phyloP scores from a whole-genome alignment of 192 early-diverging fungal genomes.

The Mortierella alpina region DNA sequence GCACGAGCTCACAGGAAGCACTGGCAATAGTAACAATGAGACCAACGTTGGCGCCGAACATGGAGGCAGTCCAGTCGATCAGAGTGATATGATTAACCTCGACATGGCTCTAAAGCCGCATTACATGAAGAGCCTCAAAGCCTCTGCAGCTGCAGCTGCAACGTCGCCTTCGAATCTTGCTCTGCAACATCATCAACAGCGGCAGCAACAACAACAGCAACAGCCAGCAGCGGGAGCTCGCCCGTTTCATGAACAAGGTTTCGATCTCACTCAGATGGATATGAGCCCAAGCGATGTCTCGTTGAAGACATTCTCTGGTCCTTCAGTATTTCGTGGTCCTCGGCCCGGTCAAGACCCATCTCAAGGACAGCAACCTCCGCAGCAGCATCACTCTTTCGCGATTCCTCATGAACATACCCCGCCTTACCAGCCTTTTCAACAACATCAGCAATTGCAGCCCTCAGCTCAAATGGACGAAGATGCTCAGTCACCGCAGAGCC shows the following conservation, averaged over 20 bases:
- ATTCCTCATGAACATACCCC: slow-evolving; percentile 8
- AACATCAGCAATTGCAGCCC: background rate
- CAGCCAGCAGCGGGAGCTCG: slow-evolving; percentile 7
- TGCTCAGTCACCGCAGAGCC: slow-evolving; percentile 1
- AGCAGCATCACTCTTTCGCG: slow-evolving; percentile 7
- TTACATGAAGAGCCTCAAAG: slow-evolving; percentile 36
- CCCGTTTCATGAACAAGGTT: slow-evolving; percentile 12
- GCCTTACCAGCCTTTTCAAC: background rate
- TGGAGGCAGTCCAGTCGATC: slow-evolving; percentile 2
- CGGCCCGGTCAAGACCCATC: slow-evolving; percentile 8
- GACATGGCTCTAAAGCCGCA: slow-evolving; percentile 34
- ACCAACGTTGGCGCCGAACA: slow-evolving; percentile 1
- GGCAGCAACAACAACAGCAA: slow-evolving; percentile 15
- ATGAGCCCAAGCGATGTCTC: slow-evolving; percentile 9
- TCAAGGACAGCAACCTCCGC: slow-evolving; percentile 15
- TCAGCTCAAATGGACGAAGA: slow-evolving; percentile 16
- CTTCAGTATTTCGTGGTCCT: slow-evolving; percentile 2
- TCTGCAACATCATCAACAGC: slow-evolving; percentile 1
- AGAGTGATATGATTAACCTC: slow-evolving; percentile 19
- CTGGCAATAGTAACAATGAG: slow-evolving; percentile 5
- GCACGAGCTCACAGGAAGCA: background rate
- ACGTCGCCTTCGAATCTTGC: background rate
- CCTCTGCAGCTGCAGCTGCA: slow-evolving; percentile 15
- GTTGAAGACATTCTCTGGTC: background rate
- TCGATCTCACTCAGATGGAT: slow-evolving; percentile 23